Evolutionary conservation across 1,284 basidiomycete species (phyloP).

Genomic region (Boletellus sp.): DNA sequence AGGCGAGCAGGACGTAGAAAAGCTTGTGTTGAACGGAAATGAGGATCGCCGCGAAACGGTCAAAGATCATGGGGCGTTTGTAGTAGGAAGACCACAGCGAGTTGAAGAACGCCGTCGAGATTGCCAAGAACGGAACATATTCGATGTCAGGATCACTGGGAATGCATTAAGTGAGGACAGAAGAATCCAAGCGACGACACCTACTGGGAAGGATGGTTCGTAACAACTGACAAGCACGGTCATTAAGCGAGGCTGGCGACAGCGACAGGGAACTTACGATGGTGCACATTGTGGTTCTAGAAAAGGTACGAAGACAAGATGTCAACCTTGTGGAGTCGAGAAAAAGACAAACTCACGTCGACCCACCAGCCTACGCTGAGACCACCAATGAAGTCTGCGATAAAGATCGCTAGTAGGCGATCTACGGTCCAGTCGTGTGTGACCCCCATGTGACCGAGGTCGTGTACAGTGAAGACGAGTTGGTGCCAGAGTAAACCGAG

Average conservation of each 20-base stretch:
- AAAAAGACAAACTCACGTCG: constrained; percentile 60
- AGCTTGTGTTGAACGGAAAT: constrained; percentile 85
- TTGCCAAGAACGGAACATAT: constrained; percentile 96
- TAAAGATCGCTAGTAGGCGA: constrained; percentile 75
- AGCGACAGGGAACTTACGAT: constrained; percentile 53
- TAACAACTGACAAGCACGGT: constrained; percentile 63
- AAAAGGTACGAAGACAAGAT: not conserved
- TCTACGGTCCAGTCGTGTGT: constrained; percentile 86
- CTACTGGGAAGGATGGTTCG: constrained; percentile 96
- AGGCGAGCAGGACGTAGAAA: constrained; percentile 89
- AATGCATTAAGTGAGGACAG: constrained; percentile 19
- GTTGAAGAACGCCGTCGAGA: constrained; percentile 82
- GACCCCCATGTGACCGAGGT: constrained; percentile 92
- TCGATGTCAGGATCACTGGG: constrained; percentile 92
- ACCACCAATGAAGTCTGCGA: constrained; percentile 88
- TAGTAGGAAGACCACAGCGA: constrained; percentile 94
- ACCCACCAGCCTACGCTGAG: constrained; percentile 98
- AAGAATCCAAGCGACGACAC: constrained; percentile 16
- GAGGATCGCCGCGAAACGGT: constrained; percentile 65
- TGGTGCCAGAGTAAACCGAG: constrained; percentile 95
- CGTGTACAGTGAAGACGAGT: constrained; percentile 88
- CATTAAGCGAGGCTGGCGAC: constrained; percentile 11
- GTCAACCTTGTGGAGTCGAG: not conserved
- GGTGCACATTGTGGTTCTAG: constrained; percentile 96
- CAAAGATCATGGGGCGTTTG: constrained; percentile 82